A percentile compares a stretch with the other conserved stretches of the same genome.
phyloP scores from a whole-genome alignment of 371 early-diverging fungal species.

The Syncephalastrum contaminatum region DNA sequence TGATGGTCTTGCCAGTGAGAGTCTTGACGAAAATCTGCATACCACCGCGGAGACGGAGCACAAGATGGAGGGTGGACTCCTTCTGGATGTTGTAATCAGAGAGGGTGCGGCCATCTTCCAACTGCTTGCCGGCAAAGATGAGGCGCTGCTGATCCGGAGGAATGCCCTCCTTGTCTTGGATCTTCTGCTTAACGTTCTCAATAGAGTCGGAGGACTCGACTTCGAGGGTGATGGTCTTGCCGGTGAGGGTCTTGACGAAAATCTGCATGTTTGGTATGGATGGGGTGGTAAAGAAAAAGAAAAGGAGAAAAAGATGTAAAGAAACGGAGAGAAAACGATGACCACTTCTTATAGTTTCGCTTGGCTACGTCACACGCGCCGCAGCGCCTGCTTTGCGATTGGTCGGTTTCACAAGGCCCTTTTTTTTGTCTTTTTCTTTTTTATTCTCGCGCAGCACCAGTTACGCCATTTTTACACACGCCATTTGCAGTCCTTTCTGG shows the following conservation, averaged over 20 bases:
- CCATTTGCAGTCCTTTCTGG: too few relatives aligned
- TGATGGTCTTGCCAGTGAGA: constrained; percentile 91
- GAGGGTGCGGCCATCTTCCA: constrained; percentile 79
- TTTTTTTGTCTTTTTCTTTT: too few relatives aligned
- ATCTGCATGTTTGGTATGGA: constrained; percentile 18
- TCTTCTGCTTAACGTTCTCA: constrained; percentile 90
- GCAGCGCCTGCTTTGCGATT: too few relatives aligned
- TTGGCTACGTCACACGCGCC: too few relatives aligned
- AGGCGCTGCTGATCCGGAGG: constrained; percentile 96
- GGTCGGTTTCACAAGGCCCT: too few relatives aligned
- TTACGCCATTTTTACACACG: too few relatives aligned
- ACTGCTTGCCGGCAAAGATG: constrained; percentile 94
- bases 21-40: constrained; percentile 64
- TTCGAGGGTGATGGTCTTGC: constrained; percentile 93
- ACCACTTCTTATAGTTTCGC: too few relatives aligned
- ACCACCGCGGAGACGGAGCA: constrained; percentile 88
- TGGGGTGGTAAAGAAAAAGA: background rate
- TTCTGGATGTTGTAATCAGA: constrained; percentile 66
- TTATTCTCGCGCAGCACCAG: too few relatives aligned
- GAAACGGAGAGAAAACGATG: background rate
- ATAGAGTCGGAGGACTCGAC: constrained; percentile 88
- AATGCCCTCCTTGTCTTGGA: constrained; percentile 96
- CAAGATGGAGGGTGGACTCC: constrained; percentile 90
- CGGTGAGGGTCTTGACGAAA: constrained; percentile 83
- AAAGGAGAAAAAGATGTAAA: constrained; percentile 4